Evolutionary conservation across 805 yeast species (phyloP), one percentile per base, ranked within the genome.

Genomic region (Starmera amethionina): DNA sequence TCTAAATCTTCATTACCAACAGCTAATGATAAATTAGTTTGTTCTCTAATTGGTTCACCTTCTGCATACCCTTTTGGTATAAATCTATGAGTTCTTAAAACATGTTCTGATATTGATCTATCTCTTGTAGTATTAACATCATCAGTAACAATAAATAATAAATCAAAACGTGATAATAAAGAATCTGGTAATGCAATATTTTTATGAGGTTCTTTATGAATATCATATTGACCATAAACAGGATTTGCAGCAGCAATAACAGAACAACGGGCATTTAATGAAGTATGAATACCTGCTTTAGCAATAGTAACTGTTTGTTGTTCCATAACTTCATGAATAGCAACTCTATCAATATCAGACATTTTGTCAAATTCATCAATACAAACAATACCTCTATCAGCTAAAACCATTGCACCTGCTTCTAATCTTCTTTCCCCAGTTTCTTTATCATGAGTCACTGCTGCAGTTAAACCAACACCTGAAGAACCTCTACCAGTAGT

Each of bases 401-500:
- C 98, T 46, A 93, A 69, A 32, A 93, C 98, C 97, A 93, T 90
- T 4, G 98, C 98, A 72, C 98, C 98, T 1, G 97, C 98, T 64
- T 93, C 98, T 48, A 93, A 68, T 51, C 95, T 75, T 54, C 97
- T 73, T 64, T 93, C 98, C 44, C 97, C 97, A 0, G 98, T 93
- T 62, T 93, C 98, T 54, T 81, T 82, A 62, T 93, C 98, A 1
- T 89, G 75, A 7, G 97, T 89, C 3, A 93, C 98, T 1, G 98
- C 98, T 15, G 98, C 98, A 0, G 98, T 93, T 55, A 93, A 73
- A 86, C 98, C 98, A 35, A 93, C 98, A 61, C 98, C 98, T 1
- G 97, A 89, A n/a, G 97, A 90, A 47, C 98, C 98, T 61, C 96
- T 79, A 68, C 98, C 98, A 0, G 98, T 93, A 1, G 98, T 93